Evolutionary conservation across 169 alveolate species (phyloP).

Genomic region (Hepatocystis sp.): DNA sequence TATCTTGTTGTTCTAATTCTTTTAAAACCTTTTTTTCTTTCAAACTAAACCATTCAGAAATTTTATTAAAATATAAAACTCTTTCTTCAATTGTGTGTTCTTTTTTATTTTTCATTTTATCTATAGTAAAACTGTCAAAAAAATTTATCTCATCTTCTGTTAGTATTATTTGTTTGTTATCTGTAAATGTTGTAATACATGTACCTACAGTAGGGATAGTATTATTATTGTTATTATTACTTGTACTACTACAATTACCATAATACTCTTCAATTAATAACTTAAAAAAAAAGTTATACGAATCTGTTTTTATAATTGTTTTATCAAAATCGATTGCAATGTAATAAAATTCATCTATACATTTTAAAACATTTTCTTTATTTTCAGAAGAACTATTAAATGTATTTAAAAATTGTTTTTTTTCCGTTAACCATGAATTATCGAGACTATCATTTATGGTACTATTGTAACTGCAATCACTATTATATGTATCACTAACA

Average conservation of each 20-base stretch:
- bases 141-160: slow-evolving; percentile 33
- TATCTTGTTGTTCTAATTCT: slow-evolving; percentile 1
- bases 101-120: slow-evolving; percentile 10
- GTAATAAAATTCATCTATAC: slow-evolving; percentile 30
- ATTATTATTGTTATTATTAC: too few species aligned
- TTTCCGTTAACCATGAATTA: too few species aligned
- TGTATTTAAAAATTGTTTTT: slow-evolving; percentile 6
- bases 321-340: slow-evolving; percentile 64
- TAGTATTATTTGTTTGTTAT: background rate
- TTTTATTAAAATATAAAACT: slow-evolving; percentile 1
- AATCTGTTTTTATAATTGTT: slow-evolving; percentile 43
- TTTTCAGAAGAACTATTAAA: slow-evolving; percentile 5
- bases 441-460: too few species aligned
- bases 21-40: slow-evolving; percentile 3
- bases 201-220: too few species aligned
- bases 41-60: slow-evolving; percentile 14
- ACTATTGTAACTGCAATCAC: too few species aligned
- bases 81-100: slow-evolving; percentile 18
- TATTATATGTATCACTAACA: too few species aligned
- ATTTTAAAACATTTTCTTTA: background rate
- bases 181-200: too few species aligned
- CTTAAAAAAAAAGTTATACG: slow-evolving; percentile 31
- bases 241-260: background rate
- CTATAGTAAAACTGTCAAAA: slow-evolving; percentile 21
- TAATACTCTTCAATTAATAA: slow-evolving; percentile 4